Evolutionary conservation across 805 yeast species (phyloP).

Genomic region (Cyberlindnera veronae): DNA sequence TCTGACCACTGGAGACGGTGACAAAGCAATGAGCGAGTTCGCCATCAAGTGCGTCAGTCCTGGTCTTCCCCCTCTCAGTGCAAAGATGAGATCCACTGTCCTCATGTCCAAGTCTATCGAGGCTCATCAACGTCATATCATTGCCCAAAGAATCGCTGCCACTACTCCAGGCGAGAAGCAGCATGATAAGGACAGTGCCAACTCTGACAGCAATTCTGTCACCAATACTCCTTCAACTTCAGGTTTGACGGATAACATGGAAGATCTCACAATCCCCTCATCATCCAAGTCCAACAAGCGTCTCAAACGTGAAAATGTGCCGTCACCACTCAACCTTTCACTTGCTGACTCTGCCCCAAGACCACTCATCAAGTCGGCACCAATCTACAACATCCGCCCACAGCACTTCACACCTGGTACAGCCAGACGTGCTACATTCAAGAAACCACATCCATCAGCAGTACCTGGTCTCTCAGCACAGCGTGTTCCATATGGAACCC

Average conservation of each 20-base stretch:
- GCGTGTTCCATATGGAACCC: slow-evolving; percentile 7
- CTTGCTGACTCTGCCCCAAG: slow-evolving; percentile 14
- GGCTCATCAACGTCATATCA: slow-evolving; percentile 28
- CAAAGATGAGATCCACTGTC: slow-evolving; percentile 28
- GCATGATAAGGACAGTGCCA: neutral
- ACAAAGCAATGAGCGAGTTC: slow-evolving; percentile 20
- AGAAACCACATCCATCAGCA: slow-evolving; percentile 1
- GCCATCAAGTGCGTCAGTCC: slow-evolving; percentile 30
- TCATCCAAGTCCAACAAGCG: slow-evolving; percentile 21
- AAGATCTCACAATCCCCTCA: slow-evolving; percentile 21
- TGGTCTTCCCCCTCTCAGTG: slow-evolving; percentile 27
- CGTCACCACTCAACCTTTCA: slow-evolving; percentile 29
- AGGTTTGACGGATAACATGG: slow-evolving; percentile 18
- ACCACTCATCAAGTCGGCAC: slow-evolving; percentile 33
- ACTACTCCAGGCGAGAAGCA: slow-evolving; percentile 9
- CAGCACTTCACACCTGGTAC: slow-evolving; percentile 17
- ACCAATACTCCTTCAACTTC: slow-evolving; percentile 13
- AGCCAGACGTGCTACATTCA: slow-evolving; percentile 14
- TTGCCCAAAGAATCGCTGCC: slow-evolving; percentile 22
- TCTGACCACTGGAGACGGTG: slow-evolving; percentile 9
- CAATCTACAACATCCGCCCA: slow-evolving; percentile 23
- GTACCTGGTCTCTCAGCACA: slow-evolving; percentile 1
- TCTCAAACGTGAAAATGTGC: slow-evolving; percentile 28
- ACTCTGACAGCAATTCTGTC: slow-evolving; percentile 1
- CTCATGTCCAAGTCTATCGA: slow-evolving; percentile 26